Evolutionary conservation across 768 basidiomycete genomes (phyloP).

Genomic region (Lactarius psammicola): DNA sequence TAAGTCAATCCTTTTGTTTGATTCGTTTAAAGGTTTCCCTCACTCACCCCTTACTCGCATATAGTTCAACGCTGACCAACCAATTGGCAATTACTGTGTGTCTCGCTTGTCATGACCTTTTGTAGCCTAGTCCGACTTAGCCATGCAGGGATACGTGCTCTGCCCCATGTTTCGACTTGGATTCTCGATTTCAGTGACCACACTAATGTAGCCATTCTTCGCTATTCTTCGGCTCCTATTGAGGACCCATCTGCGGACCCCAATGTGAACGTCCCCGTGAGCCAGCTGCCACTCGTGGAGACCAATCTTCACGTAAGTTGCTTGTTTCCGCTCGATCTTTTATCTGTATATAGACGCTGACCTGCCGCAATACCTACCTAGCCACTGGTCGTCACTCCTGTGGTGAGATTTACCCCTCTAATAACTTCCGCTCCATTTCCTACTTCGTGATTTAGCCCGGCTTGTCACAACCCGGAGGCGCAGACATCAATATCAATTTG

Average conservation of each 20-base stretch:
- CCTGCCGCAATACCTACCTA: neutral
- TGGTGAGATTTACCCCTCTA: slow-evolving; percentile 12
- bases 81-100: slow-evolving; percentile 47
- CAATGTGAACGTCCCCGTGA: slow-evolving; percentile 11
- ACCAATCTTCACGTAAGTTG: slow-evolving; percentile 28
- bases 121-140: neutral
- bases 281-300: slow-evolving; percentile 25
- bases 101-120: slow-evolving; percentile 8
- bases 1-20: slow-evolving; percentile 13
- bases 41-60: neutral
- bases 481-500: slow-evolving; percentile 30
- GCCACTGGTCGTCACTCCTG: slow-evolving; percentile 25
- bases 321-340: neutral
- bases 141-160: slow-evolving; percentile 31
- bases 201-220: slow-evolving; percentile 41
- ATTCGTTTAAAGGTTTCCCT: neutral
- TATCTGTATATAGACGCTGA: neutral
- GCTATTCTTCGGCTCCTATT: slow-evolving; percentile 38
- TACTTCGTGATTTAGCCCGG: slow-evolving; percentile 29
- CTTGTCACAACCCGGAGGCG: slow-evolving; percentile 27
- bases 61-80: slow-evolving; percentile 41
- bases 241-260: slow-evolving; percentile 36
- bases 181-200: slow-evolving; percentile 31
- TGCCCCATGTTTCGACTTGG: slow-evolving; percentile 31
- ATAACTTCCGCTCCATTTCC: neutral